Evolutionary conservation across 768 basidiomycete species (phyloP).

Genomic region (Amanita rubescens): DNA sequence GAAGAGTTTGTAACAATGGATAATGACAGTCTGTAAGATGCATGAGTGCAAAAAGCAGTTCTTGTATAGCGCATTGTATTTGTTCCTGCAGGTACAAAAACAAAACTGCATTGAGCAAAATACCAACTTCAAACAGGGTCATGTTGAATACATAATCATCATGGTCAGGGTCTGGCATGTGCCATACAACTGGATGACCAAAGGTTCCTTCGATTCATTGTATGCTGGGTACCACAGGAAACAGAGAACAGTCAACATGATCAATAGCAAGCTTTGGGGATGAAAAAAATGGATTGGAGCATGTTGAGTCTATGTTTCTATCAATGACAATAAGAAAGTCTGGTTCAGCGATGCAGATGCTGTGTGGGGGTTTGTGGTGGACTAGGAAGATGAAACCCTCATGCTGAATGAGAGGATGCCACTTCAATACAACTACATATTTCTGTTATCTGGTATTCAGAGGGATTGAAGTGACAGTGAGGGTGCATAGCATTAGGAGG

Average conservation of each 20-base stretch:
- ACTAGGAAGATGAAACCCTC: neutral
- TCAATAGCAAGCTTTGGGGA: neutral
- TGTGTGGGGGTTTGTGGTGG: neutral
- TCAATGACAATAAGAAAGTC: neutral
- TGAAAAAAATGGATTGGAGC: neutral
- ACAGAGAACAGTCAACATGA: neutral
- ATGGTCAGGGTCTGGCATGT: neutral
- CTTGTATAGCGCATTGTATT: neutral
- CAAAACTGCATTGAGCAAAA: neutral
- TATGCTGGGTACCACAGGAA: neutral
- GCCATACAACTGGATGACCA: neutral
- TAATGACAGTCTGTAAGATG: neutral
- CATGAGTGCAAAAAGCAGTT: constrained; percentile 1
- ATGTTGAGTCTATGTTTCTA: neutral
- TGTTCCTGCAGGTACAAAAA: too few relatives aligned
- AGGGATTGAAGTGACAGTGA: neutral
- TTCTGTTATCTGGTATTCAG: neutral
- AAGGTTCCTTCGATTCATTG: neutral
- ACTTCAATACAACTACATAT: neutral
- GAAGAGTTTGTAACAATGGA: too few relatives aligned
- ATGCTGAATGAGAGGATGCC: neutral
- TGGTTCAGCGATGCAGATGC: neutral
- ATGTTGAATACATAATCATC: neutral
- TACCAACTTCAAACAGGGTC: neutral
- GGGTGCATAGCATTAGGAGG: neutral